A percentile compares a stretch with the other conserved stretches of the same genome.
Conservation (phyloP, 306 rosid genomes). For the Neltuma alba region DNA sequence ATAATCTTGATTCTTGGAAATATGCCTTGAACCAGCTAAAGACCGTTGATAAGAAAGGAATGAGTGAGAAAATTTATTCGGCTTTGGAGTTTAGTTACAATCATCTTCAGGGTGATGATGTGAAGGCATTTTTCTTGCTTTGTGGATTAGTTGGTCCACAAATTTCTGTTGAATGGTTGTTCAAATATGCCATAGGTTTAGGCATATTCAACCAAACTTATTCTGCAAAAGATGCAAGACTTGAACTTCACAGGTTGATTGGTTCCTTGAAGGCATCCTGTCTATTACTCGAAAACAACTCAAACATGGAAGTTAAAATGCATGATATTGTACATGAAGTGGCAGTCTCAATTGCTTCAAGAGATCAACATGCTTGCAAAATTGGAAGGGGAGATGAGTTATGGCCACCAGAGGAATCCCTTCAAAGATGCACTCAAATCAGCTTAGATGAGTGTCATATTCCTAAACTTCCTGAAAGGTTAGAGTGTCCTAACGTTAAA, state of each 20-base stretch:
- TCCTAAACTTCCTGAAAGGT: not conserved
- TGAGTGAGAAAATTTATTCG: not conserved
- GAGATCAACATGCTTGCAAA: not conserved
- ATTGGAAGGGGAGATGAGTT: not conserved
- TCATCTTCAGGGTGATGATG: not conserved
- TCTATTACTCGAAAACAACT: not conserved
- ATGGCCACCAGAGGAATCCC: not conserved
- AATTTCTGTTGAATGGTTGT: not conserved
- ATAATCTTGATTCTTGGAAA: not conserved
- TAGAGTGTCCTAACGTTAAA: not conserved
- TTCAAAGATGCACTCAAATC: not conserved
- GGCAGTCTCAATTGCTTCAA: not conserved
- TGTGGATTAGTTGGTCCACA: not conserved
- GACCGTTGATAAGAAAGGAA: not conserved
- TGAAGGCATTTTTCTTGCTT: conserved; percentile 17
- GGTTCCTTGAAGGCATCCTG: not conserved
- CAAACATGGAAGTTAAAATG: not conserved
- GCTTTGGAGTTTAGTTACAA: conserved; percentile 31
- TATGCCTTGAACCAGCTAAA: not conserved
- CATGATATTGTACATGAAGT: conserved; percentile 24
- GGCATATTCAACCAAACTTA: not conserved
- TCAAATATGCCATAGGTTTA: conserved; percentile 5
- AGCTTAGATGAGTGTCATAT: rapidly evolving
- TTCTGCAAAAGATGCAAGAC: conserved; percentile 9
- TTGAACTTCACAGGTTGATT: not conserved